These are phyloP conservation scores for Candida nitratophila DNA, from an alignment of 805 yeast species.

Conservation along the genomic window DNA sequence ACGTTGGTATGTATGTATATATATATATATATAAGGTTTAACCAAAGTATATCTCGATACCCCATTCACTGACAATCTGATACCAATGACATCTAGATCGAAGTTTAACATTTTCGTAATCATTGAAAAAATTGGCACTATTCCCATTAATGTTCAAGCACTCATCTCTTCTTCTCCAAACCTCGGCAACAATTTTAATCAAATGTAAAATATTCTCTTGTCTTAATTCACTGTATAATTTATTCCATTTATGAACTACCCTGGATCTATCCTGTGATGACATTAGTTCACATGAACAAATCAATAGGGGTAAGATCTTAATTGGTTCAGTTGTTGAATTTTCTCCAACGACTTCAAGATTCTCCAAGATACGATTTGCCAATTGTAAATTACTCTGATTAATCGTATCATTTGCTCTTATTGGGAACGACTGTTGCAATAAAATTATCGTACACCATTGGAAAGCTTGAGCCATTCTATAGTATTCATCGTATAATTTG, in stretches of 20 bases:
- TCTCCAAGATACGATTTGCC: background rate
- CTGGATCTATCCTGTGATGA: too few relatives aligned
- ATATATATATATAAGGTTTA: background rate
- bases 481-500: slow-evolving; percentile 4
- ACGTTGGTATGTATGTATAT: background rate
- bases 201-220: slow-evolving; percentile 9
- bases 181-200: slow-evolving; percentile 8
- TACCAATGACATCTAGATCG: too few relatives aligned
- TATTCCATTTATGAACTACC: slow-evolving; percentile 6
- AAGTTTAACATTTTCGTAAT: background rate
- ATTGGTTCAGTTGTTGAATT: slow-evolving; percentile 6
- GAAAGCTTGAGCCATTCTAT: slow-evolving; percentile 9
- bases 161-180: slow-evolving; percentile 10
- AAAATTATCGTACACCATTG: slow-evolving; percentile 6
- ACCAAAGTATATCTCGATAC: background rate
- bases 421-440: slow-evolving; percentile 12
- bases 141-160: too few relatives aligned
- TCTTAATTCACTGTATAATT: slow-evolving; percentile 8
- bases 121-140: too few relatives aligned
- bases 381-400: background rate
- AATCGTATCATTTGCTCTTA: too few relatives aligned
- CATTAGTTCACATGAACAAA: too few relatives aligned
- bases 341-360: slow-evolving; percentile 3
- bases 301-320: too few relatives aligned
- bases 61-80: background rate